Evolutionary conservation across 495 filamentous ascomycete species (phyloP), one percentile per base, ranked within the genome.

Genomic region (Barbatosphaeria neglecta): DNA sequence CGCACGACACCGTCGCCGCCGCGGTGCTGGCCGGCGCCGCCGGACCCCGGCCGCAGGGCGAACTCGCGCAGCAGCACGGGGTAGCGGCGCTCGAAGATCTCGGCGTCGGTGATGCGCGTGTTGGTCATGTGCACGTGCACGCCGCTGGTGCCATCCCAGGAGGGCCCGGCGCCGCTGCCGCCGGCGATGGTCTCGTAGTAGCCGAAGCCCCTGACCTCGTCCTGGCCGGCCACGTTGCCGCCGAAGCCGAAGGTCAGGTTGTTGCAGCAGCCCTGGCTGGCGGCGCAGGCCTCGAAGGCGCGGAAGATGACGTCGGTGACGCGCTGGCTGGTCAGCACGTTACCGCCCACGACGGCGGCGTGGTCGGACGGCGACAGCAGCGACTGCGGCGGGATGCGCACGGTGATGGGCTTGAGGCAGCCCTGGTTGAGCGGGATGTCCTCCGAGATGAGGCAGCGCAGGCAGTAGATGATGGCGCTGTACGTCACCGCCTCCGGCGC

Each of bases 81-180:
- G 55, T 98, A 98, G 15, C 92, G 76, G 2, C 90, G 76, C 64
- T 98, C 92, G 54, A 98, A 90, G n/a, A 96, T 80, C 54, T 98
- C 92, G 0, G 87, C 75, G 65, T 98, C 92, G 1, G 92, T 98
- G 59, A 97, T 97, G 1, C 92, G 80, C 5, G 92, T 98, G 62
- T 98, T 98, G n/a, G 92, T 98, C 90, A 97, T 98, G 64, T 97
- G 90, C 18, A 81, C 83, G 59, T 98, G 92, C 38, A 97, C 87
- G 37, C 92, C 92, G 43, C 76, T 82, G 7, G 88, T 88, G 38
- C 92, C 92, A 45, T 86, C 75, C 92, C 92, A 98, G 28, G 75
- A 75, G 1, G 84, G 77, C 0, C 90, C 90, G 0, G 92, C 92
- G 43, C 92, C 92, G 51, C 80, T 84, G 8, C 92, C 92, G 22